Evolutionary conservation across 495 filamentous ascomycete species (phyloP).

Genomic region (Penicillium subrubescens): DNA sequence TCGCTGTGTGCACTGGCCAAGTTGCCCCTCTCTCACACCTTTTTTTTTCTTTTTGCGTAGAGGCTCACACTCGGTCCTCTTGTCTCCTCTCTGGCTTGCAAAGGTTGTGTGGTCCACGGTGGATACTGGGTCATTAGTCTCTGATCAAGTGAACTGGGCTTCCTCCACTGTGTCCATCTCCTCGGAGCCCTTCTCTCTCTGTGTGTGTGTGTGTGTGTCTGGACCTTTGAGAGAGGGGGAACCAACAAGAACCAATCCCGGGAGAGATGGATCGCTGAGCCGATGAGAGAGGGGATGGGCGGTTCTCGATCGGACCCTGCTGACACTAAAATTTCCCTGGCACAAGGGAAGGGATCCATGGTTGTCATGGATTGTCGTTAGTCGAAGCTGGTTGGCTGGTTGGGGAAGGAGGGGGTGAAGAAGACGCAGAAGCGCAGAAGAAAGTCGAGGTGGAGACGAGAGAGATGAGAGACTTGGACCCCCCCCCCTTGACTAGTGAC

Average conservation of each 20-base stretch:
- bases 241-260: background rate
- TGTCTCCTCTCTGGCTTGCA: background rate
- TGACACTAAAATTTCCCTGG: slow-evolving; percentile 6
- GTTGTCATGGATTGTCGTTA: background rate
- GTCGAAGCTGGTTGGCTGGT: background rate
- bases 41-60: background rate
- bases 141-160: background rate
- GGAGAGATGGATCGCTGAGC: background rate
- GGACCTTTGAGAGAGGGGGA: background rate
- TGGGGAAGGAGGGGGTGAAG: background rate
- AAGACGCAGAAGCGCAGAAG: background rate
- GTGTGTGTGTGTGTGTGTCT: background rate
- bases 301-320: slow-evolving; percentile 6
- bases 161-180: background rate
- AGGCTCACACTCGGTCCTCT: background rate
- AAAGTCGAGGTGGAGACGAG: background rate
- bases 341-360: background rate
- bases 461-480: background rate
- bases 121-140: background rate
- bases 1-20: slow-evolving; percentile 8
- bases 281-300: background rate
- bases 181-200: background rate
- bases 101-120: background rate
- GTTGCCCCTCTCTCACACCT: background rate
- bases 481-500: background rate